These are phyloP conservation scores for Naganishia friedmannii DNA, from an alignment of 768 basidiomycete species.

Conservation along the genomic window DNA sequence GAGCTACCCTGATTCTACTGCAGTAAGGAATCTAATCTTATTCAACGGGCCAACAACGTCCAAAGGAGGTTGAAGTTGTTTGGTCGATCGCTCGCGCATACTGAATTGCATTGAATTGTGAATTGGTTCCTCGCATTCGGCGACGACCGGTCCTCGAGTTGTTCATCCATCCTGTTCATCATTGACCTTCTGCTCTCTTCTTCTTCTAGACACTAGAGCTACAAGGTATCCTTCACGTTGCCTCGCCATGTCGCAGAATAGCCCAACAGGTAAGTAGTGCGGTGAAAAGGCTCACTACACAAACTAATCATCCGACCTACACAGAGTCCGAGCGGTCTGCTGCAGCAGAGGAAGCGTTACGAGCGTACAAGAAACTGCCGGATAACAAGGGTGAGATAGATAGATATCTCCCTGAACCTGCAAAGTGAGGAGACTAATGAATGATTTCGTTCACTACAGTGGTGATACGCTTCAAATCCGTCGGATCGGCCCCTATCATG, in stretches of 20 bases:
- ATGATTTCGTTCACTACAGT: slow-evolving; percentile 58
- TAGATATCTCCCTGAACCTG: neutral
- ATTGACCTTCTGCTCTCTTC: too few species aligned
- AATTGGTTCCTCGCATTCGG: neutral
- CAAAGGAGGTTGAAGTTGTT: too few species aligned
- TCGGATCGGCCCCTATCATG: slow-evolving; percentile 98
- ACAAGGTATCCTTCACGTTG: neutral
- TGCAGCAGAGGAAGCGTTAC: slow-evolving; percentile 61
- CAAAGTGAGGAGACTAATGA: neutral
- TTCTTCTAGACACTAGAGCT: neutral
- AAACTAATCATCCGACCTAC: neutral
- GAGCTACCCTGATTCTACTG: neutral
- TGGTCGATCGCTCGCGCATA: neutral
- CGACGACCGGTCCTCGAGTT: neutral
- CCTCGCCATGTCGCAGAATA: neutral
- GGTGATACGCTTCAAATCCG: slow-evolving; percentile 93
- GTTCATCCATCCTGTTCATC: too few species aligned
- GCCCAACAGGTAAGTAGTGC: neutral
- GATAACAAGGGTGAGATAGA: slow-evolving; percentile 47
- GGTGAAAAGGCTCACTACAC: neutral
- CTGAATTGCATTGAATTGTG: too few species aligned
- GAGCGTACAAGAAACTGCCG: slow-evolving; percentile 63
- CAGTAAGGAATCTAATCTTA: too few species aligned
- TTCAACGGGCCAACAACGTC: too few species aligned
- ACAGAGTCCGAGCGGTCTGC: neutral